Conservation (phyloP, 208 protist genomes). For the Histomonas meleagridis region DNA sequence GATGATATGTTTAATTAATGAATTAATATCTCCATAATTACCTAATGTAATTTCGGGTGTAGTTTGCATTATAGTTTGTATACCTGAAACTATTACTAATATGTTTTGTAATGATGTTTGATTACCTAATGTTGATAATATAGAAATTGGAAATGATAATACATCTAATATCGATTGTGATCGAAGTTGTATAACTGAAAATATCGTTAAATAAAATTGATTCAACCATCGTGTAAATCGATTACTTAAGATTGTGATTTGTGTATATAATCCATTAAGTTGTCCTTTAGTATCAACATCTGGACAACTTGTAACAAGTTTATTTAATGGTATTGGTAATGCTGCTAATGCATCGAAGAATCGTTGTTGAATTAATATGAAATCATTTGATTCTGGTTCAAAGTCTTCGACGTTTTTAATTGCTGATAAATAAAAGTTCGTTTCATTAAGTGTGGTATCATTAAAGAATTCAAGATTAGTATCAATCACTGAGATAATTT, state of each 20-base stretch:
- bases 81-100: background rate
- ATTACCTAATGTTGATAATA: background rate
- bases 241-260: background rate
- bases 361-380: background rate
- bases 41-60: background rate
- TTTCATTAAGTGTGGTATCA: background rate
- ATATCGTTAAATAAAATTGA: background rate
- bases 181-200: background rate
- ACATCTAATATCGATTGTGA: background rate
- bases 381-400: background rate
- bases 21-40: background rate
- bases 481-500: background rate
- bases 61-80: background rate
- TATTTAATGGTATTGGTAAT: background rate
- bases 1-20: background rate
- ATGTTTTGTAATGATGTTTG: background rate
- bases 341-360: background rate
- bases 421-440: background rate
- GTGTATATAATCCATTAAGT: background rate
- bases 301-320: background rate
- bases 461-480: slow-evolving; percentile 27
- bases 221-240: background rate
- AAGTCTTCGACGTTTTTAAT: background rate
- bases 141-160: background rate
- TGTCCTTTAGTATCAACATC: background rate